Percentiles rank a stretch among this genome's conserved stretches.
Conservation (phyloP, 768 basidiomycete genomes). For the Agrocybe pediades region DNA sequence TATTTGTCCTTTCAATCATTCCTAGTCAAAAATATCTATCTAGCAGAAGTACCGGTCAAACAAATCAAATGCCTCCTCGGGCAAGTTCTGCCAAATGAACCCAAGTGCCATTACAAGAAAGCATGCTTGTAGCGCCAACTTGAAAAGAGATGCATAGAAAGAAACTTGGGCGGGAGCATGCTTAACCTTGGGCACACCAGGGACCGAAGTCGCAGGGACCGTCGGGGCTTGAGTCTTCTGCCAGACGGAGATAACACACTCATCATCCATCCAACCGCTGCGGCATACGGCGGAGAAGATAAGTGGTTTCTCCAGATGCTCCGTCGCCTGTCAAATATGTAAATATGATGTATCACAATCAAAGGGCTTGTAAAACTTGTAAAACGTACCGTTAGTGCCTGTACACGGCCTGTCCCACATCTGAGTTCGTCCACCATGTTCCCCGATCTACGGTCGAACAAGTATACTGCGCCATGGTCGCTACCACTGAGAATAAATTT, state of each 20-base stretch:
- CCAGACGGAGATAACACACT: background rate
- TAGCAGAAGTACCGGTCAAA: background rate
- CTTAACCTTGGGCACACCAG: no score
- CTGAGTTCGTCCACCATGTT: slow-evolving; percentile 1
- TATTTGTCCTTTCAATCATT: no score
- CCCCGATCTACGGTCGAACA: background rate
- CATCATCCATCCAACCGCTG: background rate
- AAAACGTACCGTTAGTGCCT: background rate
- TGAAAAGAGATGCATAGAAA: background rate
- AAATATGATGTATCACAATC: background rate
- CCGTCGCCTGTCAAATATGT: background rate
- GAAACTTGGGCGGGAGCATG: background rate
- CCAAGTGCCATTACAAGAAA: background rate
- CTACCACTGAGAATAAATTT: background rate
- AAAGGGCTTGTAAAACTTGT: background rate
- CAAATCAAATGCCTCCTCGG: no score
- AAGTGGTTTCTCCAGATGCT: background rate
- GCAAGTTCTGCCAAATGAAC: background rate
- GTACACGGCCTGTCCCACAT: background rate
- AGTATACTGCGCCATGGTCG: background rate
- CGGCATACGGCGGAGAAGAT: background rate
- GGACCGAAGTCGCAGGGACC: no score
- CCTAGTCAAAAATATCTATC: no score
- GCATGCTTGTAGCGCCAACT: background rate
- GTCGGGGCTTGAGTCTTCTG: background rate